phyloP scores from a whole-genome alignment of 75 land plant genomes.

The Chamaecyparis obtusa region DNA sequence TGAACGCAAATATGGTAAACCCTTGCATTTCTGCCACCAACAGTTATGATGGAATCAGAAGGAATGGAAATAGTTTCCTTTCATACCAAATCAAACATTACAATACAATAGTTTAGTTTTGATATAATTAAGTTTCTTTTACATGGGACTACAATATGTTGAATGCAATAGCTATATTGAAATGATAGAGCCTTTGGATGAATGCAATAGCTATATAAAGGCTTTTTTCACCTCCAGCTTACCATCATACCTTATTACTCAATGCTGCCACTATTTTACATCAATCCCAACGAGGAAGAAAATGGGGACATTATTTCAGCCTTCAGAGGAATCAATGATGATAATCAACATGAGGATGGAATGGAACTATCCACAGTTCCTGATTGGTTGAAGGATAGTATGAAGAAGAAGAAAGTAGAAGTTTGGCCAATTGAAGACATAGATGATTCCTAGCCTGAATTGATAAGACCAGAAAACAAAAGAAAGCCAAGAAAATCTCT shows the following conservation, averaged over 20 bases:
- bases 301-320: too few relatives aligned
- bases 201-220: not conserved
- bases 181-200: not conserved
- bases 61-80: not conserved
- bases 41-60: not conserved
- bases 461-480: too few relatives aligned
- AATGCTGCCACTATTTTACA: not conserved
- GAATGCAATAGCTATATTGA: not conserved
- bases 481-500: too few relatives aligned
- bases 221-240: not conserved
- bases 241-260: not conserved
- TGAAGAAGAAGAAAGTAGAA: too few relatives aligned
- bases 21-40: constrained; percentile 34
- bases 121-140: not conserved
- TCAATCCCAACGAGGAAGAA: too few relatives aligned
- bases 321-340: too few relatives aligned
- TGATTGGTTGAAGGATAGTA: too few relatives aligned
- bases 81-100: not conserved
- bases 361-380: too few relatives aligned
- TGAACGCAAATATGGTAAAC: constrained; percentile 54
- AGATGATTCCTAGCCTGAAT: too few relatives aligned
- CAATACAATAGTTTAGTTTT: not conserved
- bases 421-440: too few relatives aligned
- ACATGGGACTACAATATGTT: not conserved
- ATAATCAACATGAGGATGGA: too few relatives aligned